These are phyloP conservation scores for Schizopora paradoxa DNA, from an alignment of 1,284 basidiomycete species.

Conservation along the genomic window DNA sequence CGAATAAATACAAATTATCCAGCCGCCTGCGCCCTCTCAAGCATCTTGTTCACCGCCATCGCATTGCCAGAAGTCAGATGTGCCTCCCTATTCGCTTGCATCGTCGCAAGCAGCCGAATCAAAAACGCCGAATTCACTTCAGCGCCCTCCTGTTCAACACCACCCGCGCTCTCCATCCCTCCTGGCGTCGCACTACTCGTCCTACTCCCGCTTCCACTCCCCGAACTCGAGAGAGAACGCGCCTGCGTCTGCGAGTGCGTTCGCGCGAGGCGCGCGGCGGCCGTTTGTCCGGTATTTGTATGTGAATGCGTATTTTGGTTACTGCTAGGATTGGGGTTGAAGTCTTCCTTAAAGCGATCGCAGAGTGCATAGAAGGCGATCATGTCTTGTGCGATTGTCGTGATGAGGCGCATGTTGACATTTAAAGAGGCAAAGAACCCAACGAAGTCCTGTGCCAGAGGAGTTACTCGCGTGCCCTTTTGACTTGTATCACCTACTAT, in stretches of 20 bases:
- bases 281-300: not conserved
- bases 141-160: constrained; percentile 19
- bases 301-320: not conserved
- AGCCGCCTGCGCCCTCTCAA: constrained; percentile 62
- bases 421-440: constrained; percentile 84
- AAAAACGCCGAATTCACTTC: constrained; percentile 50
- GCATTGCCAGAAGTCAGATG: constrained; percentile 46
- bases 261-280: constrained; percentile 10
- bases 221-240: not conserved
- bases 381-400: constrained; percentile 90
- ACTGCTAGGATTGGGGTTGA: constrained; percentile 18
- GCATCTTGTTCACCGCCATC: constrained; percentile 56
- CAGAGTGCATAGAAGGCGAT: constrained; percentile 84
- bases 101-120: constrained; percentile 49
- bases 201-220: constrained; percentile 9
- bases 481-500: too few relatives aligned
- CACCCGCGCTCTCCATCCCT: constrained; percentile 22
- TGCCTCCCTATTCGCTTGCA: constrained; percentile 63
- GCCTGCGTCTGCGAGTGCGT: not conserved
- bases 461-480: constrained; percentile 18
- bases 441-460: constrained; percentile 61
- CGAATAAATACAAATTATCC: too few relatives aligned
- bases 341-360: constrained; percentile 72
- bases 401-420: constrained; percentile 75
- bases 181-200: constrained; percentile 16